Evolutionary conservation across 352 stramenopile genomes (phyloP), one percentile per base, ranked within the genome.

Genomic region (Phytophthora gonapodyides): DNA sequence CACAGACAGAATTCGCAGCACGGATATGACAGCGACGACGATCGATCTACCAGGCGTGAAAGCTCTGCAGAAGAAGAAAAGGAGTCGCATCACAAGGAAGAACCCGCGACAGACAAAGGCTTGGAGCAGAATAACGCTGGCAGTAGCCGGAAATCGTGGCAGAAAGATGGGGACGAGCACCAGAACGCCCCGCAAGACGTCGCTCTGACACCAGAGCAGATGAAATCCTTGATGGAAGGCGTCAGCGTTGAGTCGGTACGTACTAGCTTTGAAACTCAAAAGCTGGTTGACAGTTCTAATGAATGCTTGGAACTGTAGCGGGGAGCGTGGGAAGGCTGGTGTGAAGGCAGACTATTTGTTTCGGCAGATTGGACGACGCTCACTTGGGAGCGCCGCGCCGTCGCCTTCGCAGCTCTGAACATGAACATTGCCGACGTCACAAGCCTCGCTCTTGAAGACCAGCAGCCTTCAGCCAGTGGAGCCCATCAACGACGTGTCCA

Each of bases 261-360:
- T 54, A 12, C 21, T 64, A 31, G 13, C 37, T 31, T 50, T 42
- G 24, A 30, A 27, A 30, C 24, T 30, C 24, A 30, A 30, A 30
- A 30, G 3, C 0, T 30, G 24, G 5, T 40, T 37, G 27, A 9
- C 27, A 7, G 8, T 12, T 16, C 17, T 55, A 55, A 44, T 24
- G 21, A 24, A 24, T 24, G 21, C 37, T 15, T 11, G 38, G 24
- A 30, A 42, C 24, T 57, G 17, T 21, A 73, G 65, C 65, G 59
- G n/a, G 61, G 65, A 16, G 54, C 47, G 16, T 69, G 60, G 59
- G 65, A 70, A 17, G 61, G 48, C 2, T 73, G 65, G 65, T 59
- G 53, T 15, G 60, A 73, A 70, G 65, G 65, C 1, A 17, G 57
- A 44, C 42, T 73, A 17, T 69, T 52, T 38, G n/a, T 61, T 52